A percentile compares a stretch with the other conserved stretches of the same genome.
phyloP scores from a whole-genome alignment of 345 rosid species.

The Eucalyptus marginata region DNA sequence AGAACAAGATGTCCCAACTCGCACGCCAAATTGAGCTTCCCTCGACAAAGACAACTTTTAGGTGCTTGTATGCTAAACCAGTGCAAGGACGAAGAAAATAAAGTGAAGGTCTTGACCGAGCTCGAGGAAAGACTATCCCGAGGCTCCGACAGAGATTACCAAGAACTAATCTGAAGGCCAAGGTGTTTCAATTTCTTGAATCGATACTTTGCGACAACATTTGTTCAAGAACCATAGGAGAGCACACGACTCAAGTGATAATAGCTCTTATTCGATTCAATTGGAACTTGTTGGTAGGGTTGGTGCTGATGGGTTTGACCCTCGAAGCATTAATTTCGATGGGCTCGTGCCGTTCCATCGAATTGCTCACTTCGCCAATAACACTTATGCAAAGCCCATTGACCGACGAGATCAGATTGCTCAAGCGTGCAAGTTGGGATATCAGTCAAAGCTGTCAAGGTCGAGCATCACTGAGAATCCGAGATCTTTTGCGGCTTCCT shows the following conservation, averaged over 20 bases:
- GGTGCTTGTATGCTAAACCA: constrained; percentile 4
- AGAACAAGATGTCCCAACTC: constrained; percentile 19
- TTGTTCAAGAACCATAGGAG: constrained; percentile 10
- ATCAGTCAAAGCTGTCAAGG: neutral
- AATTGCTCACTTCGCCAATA: constrained; percentile 19
- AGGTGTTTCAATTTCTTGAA: constrained; percentile 30
- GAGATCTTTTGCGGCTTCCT: neutral
- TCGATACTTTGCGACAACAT: constrained; percentile 11
- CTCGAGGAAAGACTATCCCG: constrained; percentile 16
- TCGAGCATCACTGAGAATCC: neutral
- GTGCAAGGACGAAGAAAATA: constrained; percentile 12
- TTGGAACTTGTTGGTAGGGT: constrained; percentile 37
- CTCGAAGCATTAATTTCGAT: constrained; percentile 21
- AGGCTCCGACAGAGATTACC: constrained; percentile 31
- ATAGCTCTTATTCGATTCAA: constrained; percentile 32
- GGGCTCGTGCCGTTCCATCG: constrained; percentile 17
- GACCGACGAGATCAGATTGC: constrained; percentile 33
- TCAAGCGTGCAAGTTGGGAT: neutral
- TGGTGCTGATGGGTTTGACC: constrained; percentile 42
- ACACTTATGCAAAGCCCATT: constrained; percentile 20
- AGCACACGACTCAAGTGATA: constrained; percentile 9
- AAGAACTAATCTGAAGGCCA: neutral
- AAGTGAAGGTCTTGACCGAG: constrained; percentile 10
- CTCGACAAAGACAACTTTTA: constrained; percentile 16
- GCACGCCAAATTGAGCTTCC: constrained; percentile 7